Evolutionary conservation across 306 rosid species (phyloP).

Genomic region (Malus asiatica): DNA sequence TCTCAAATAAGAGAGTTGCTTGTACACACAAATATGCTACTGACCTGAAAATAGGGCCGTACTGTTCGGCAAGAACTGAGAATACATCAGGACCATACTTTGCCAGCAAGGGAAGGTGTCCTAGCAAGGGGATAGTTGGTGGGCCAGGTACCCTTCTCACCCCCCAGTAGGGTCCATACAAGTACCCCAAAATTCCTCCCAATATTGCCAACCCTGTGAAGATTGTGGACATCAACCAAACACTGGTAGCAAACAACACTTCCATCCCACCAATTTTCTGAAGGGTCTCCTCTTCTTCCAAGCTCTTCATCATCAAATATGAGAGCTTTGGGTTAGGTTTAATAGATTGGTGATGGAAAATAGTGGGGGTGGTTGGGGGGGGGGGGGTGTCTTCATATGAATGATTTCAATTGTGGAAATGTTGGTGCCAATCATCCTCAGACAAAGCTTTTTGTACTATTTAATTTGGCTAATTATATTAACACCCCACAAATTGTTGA

Average conservation of each 20-base stretch:
- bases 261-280: slow-evolving; percentile 5
- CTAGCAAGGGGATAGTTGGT: slow-evolving; percentile 60
- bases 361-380: no score
- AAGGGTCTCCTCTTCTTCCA: no score
- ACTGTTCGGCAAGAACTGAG: slow-evolving; percentile 81
- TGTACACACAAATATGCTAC: neutral
- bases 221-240: slow-evolving; percentile 21
- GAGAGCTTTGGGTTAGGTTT: no score
- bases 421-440: no score
- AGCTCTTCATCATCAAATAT: no score
- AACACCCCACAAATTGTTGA: rapidly evolving
- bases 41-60: slow-evolving; percentile 94
- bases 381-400: no score
- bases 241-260: slow-evolving; percentile 8
- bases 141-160: slow-evolving; percentile 93
- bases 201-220: slow-evolving; percentile 36
- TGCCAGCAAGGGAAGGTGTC: slow-evolving; percentile 87
- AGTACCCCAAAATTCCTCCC: slow-evolving; percentile 42
- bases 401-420: no score
- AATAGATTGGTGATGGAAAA: no score
- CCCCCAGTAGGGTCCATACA: slow-evolving; percentile 70
- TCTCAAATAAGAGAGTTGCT: neutral
- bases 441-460: no score
- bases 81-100: slow-evolving; percentile 81
- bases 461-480: no score